Evolutionary conservation across 2,329 filamentous ascomycete genomes (phyloP).

Genomic region (Colletotrichum filicis): DNA sequence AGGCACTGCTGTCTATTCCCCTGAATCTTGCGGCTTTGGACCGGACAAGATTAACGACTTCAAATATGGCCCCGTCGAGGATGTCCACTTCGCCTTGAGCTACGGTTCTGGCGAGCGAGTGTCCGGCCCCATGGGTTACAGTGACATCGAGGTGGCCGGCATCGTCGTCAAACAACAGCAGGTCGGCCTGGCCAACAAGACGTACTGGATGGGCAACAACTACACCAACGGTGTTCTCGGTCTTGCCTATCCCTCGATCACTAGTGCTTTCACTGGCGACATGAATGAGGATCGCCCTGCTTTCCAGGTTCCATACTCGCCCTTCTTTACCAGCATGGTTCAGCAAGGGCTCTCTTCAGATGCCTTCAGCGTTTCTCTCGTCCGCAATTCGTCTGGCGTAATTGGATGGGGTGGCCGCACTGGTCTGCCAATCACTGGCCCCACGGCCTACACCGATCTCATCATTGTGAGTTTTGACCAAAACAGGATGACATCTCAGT

Average conservation of each 20-base stretch:
- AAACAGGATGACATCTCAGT: background rate
- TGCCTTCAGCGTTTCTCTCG: constrained; percentile 59
- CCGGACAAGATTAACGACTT: constrained; percentile 51
- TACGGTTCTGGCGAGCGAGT: constrained; percentile 62
- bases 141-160: constrained; percentile 58
- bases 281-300: constrained; percentile 50
- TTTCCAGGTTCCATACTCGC: constrained; percentile 56
- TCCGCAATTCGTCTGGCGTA: constrained; percentile 58
- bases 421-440: constrained; percentile 48
- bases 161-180: constrained; percentile 57
- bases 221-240: constrained; percentile 62
- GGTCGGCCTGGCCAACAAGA: constrained; percentile 59
- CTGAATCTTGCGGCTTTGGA: constrained; percentile 54
- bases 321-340: constrained; percentile 61
- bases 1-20: constrained; percentile 43
- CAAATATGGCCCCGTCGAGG: constrained; percentile 48
- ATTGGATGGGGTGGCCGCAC: constrained; percentile 56
- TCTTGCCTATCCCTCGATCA: constrained; percentile 61
- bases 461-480: constrained; percentile 53
- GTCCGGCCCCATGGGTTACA: constrained; percentile 57
- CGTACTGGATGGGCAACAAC: constrained; percentile 64
- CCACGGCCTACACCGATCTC: constrained; percentile 51
- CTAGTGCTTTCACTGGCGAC: constrained; percentile 57
- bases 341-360: constrained; percentile 56
- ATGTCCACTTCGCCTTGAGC: constrained; percentile 57